Evolutionary conservation across 768 basidiomycete species (phyloP).

Genomic region (Termitomyces sp.): DNA sequence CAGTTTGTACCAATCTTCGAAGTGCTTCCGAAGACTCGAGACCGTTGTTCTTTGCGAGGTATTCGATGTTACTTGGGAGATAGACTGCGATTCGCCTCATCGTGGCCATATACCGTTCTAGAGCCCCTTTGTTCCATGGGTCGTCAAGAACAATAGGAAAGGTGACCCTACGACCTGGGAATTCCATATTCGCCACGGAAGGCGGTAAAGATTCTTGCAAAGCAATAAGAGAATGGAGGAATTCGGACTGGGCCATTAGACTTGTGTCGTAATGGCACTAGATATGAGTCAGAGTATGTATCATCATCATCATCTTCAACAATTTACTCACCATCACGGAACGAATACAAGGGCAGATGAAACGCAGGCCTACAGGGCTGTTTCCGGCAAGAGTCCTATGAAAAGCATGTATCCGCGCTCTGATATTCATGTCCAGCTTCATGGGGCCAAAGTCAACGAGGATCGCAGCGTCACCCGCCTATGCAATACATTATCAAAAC

Average conservation of each 20-base stretch:
- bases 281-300: neutral
- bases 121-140: conserved; percentile 47
- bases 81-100: conserved; percentile 55
- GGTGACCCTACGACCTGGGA: conserved; percentile 47
- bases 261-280: conserved; percentile 34
- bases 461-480: conserved; percentile 61
- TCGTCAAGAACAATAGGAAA: conserved; percentile 65
- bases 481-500: neutral
- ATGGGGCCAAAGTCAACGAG: conserved; percentile 58
- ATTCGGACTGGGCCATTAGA: conserved; percentile 31
- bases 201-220: conserved; percentile 33
- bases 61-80: conserved; percentile 63
- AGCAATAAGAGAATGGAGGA: conserved; percentile 36
- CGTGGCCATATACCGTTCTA: conserved; percentile 50
- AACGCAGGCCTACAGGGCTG: conserved; percentile 29
- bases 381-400: conserved; percentile 31
- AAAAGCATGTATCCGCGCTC: conserved; percentile 55
- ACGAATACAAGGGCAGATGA: conserved; percentile 32
- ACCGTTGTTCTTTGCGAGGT: conserved; percentile 59
- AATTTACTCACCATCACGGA: conserved; percentile 50
- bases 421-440: conserved; percentile 43
- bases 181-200: conserved; percentile 31
- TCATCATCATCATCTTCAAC: conserved; percentile 27
- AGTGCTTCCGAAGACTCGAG: conserved; percentile 37
- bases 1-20: conserved; percentile 38